Evolutionary conservation across 1,284 basidiomycete species (phyloP).

Genomic region (Puccinia novopanici): DNA sequence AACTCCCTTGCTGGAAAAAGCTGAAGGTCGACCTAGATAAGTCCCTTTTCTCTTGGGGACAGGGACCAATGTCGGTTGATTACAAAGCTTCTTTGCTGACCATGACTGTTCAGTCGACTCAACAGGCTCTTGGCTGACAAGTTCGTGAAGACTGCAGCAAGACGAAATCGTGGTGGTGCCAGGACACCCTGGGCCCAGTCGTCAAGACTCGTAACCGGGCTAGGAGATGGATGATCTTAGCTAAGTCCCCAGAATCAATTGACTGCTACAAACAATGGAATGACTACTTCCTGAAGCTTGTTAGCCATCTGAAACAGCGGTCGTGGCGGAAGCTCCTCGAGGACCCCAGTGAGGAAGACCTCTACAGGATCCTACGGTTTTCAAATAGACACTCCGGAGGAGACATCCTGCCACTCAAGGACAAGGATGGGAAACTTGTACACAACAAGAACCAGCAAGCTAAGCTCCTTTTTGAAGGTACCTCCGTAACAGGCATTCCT

Average conservation of each 20-base stretch:
- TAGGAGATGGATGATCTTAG: slow-evolving; percentile 1
- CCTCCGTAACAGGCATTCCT: not conserved
- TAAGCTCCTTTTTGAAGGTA: slow-evolving; percentile 1
- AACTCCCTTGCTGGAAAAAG: no score
- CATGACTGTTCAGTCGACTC: no score
- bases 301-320: not conserved
- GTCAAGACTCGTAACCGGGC: not conserved
- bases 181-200: slow-evolving; percentile 9
- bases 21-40: no score
- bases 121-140: not conserved
- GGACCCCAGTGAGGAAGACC: not conserved
- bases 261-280: slow-evolving; percentile 18
- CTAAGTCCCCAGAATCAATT: slow-evolving; percentile 2
- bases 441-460: not conserved
- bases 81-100: no score
- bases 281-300: not conserved
- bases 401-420: not conserved
- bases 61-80: no score
- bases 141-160: not conserved
- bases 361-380: not conserved
- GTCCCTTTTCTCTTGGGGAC: no score
- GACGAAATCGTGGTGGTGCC: slow-evolving; percentile 24
- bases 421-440: not conserved
- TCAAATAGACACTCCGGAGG: not conserved
- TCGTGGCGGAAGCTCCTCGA: slow-evolving; percentile 19